Evolutionary conservation across 768 basidiomycete genomes (phyloP), one percentile per base, ranked within the genome.

Genomic region (Boletellus sp.): DNA sequence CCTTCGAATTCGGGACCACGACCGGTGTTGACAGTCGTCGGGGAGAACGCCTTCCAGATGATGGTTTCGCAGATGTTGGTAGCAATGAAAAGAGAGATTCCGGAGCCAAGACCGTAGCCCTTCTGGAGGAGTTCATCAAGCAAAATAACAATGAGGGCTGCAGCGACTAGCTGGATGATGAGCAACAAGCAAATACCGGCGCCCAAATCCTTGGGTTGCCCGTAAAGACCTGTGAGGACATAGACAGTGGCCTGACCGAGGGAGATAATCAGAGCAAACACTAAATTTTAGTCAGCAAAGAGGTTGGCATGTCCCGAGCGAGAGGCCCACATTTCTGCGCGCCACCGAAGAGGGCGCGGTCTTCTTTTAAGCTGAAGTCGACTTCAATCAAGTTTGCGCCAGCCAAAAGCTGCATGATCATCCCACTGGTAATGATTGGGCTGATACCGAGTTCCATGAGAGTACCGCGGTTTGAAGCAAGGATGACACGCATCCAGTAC

Each of bases 31-130:
- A 98, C 73, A 40, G 96, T 97, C 19, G 93, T 98, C 10, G 96
- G 96, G 1, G 92, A 94, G 74, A 99, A 98, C 2, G 95, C 96
- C 66, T 99, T 99, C 95, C 95, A 99, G 66, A 98, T 84, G 74
- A 99, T 98, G 55, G 88, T 91, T 71, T 99, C 96, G 71, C 95
- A 98, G 61, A 99, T 98, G 78, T 98, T 99, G 75, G 96, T 98
- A 4, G 95, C 96, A 61, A 98, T 96, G 81, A 98, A 98, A 50
- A 98, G 86, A 50, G 94, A 94, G 71, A 99, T 97, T 55, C 96
- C 96, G 5, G 92, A 94, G 50, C 96, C 96, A 55, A 98, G 90
- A 66, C 96, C 95, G 70, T 99, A 98, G 37, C 95, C 96, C 69
- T 98, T 98, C 63, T 97, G 95, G 57, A 99, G 89, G 54, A 99